Percentiles rank a stretch among this genome's conserved stretches.
Conservation (phyloP, 176 grass and related monocot genomes). For the Lolium perenne region DNA sequence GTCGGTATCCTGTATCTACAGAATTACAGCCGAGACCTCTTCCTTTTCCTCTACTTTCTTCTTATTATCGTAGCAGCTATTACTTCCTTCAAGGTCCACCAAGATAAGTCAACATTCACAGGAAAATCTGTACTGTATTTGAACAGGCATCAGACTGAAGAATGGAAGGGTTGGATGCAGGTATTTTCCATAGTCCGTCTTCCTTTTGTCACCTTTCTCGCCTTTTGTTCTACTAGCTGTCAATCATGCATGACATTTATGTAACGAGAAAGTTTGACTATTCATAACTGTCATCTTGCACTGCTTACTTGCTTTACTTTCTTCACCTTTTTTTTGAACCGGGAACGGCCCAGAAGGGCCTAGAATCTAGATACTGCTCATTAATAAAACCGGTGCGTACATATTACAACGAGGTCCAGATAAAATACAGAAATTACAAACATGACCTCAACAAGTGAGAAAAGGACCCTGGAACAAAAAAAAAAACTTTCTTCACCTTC, state of each 20-base stretch:
- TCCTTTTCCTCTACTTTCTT: constrained; percentile 99
- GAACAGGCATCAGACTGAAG: constrained; percentile 99
- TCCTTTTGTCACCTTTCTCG: constrained; percentile 33
- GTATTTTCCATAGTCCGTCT: constrained; percentile 49
- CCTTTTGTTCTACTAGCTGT: constrained; percentile 18
- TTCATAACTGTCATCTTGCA: constrained; percentile 33
- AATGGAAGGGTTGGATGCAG: constrained; percentile 99
- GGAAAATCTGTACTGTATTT: constrained; percentile 89
- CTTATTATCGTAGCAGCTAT: constrained; percentile 91
- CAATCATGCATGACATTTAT: constrained; percentile 25
- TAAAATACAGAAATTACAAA: no score
- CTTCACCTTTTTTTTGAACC: neutral
- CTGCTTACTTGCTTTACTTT: constrained; percentile 29
- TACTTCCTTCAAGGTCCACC: constrained; percentile 97
- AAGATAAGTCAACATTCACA: constrained; percentile 84
- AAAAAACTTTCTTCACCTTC: neutral
- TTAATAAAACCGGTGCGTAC: no score
- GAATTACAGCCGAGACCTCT: constrained; percentile 93
- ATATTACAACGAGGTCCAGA: no score
- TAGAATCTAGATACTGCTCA: no score
- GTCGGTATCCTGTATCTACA: constrained; percentile 49
- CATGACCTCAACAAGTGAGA: no score
- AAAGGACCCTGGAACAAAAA: no score
- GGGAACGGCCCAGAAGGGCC: no score
- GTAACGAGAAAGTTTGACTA: neutral